Percentiles rank a stretch among this genome's conserved stretches.
These are phyloP conservation scores for Boletus vermiculosoides DNA, from an alignment of 768 basidiomycete genomes.

Conservation along the genomic window DNA sequence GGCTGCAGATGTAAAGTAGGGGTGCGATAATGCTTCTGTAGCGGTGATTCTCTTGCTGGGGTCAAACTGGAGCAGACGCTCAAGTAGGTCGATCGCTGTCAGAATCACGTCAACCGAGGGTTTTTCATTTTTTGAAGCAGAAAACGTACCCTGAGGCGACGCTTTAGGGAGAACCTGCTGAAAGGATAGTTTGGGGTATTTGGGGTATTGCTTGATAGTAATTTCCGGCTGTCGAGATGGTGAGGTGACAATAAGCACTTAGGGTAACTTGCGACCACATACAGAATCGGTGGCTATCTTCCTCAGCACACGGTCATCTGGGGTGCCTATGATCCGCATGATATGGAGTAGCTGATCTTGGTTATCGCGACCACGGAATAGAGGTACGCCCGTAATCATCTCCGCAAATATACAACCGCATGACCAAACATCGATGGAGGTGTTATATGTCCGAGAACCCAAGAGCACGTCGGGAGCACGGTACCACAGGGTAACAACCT, in stretches of 20 bases:
- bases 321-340: constrained; percentile 95
- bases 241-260: constrained; percentile 5
- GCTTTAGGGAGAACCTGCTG: constrained; percentile 83
- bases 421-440: constrained; percentile 98
- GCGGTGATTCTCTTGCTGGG: constrained; percentile 90
- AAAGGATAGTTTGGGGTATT: constrained; percentile 82
- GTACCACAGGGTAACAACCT: constrained; percentile 99
- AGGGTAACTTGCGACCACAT: constrained; percentile 25
- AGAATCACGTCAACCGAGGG: constrained; percentile 5
- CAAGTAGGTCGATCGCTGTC: constrained; percentile 86
- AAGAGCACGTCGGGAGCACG: constrained; percentile 96
- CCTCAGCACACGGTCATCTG: constrained; percentile 80
- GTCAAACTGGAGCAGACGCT: constrained; percentile 94
- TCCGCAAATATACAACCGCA: constrained; percentile 99
- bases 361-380: constrained; percentile 96
- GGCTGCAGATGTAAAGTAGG: constrained; percentile 73
- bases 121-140: background rate
- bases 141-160: constrained; percentile 65
- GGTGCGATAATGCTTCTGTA: constrained; percentile 86
- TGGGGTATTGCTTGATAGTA: constrained; percentile 78
- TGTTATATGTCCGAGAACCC: constrained; percentile 95
- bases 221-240: constrained; percentile 68
- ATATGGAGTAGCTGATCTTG: constrained; percentile 98
- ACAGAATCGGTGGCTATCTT: constrained; percentile 92
- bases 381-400: constrained; percentile 96